Evolutionary conservation across 2,329 filamentous ascomycete species (phyloP), one percentile per base, ranked within the genome.

Genomic region (Fusarium tjaetaba): DNA sequence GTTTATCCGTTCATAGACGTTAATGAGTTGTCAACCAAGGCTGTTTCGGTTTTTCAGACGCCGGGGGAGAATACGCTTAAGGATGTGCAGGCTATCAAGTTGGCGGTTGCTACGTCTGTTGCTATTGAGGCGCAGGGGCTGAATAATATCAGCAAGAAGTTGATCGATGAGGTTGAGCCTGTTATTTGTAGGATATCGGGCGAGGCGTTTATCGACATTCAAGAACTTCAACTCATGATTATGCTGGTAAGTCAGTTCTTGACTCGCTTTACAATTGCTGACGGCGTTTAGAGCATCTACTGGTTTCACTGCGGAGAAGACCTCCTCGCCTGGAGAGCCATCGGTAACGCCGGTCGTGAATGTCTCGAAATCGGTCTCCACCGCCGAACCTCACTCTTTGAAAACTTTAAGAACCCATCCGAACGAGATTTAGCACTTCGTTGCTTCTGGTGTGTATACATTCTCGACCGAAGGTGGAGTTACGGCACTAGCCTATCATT

Each of bases 261-360:
- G 26, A 28, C 26, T 28, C 7, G 26, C 26, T 28, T 28, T 28
- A 28, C 26, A 28, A 28, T 28, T 7, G 26, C 7, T 28, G 26
- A 28, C 26, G 26, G 26, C 26, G 26, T 28, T 28, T 28, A 45
- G 64, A 67, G 64, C n/a, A 67, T 67, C 8, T 67, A 65, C 26
- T 67, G 64, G 64, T 67, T 67, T 15, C 51, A 58, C 15, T 67
- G 64, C 9, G 64, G 64, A 0, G 64, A 67, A 11, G 64, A 67
- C 6, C 36, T 67, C 5, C 51, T 67, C 11, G 61, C 64, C n/a
- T 67, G 64, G 64, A 58, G 64, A 48, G 51, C 64, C 8, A 51
- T 65, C 7, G 64, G 64, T 2, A 58, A 28, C 7, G 61, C 64
- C 2, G 64, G 64, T 7, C 26, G 64, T 13, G 61, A 65, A 28